phyloP scores from a whole-genome alignment of 2,329 filamentous ascomycete species.

The Epichloe elymi region DNA sequence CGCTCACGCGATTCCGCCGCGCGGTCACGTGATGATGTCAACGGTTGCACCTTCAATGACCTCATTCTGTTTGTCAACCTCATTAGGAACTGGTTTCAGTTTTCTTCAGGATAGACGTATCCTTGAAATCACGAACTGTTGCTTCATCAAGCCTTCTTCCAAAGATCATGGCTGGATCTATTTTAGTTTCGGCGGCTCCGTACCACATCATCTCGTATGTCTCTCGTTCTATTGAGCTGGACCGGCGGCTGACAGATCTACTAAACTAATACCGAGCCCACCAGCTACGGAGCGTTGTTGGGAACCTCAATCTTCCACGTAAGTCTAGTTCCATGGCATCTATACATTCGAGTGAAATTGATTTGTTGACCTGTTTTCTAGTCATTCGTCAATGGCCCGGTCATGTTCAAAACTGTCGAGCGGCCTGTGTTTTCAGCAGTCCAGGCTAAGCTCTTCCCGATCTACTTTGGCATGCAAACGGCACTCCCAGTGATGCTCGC shows the following conservation, averaged over 20 bases:
- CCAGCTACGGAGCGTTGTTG: slow-evolving; percentile 74
- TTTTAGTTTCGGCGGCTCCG: slow-evolving; percentile 51
- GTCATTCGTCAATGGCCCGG: slow-evolving; percentile 63
- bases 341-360: neutral
- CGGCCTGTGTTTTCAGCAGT: slow-evolving; percentile 70
- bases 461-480: slow-evolving; percentile 81
- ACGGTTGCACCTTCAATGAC: neutral
- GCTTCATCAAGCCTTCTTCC: neutral
- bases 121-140: neutral
- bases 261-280: slow-evolving; percentile 10
- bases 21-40: slow-evolving; percentile 17
- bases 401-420: slow-evolving; percentile 65
- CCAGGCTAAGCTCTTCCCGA: slow-evolving; percentile 69
- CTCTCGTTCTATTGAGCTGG: neutral
- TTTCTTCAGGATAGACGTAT: neutral
- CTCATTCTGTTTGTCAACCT: neutral
- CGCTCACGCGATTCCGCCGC: slow-evolving; percentile 15
- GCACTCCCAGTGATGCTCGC: slow-evolving; percentile 59
- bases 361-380: slow-evolving; percentile 15
- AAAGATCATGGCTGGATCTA: slow-evolving; percentile 31
- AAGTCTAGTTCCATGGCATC: slow-evolving; percentile 5
- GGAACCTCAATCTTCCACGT: slow-evolving; percentile 82
- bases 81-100: neutral
- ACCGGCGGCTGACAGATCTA: neutral
- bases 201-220: slow-evolving; percentile 65